Base-by-base conservation (phyloP, 2,329 filamentous ascomycete species). In the Penicillium sp. region DNA sequence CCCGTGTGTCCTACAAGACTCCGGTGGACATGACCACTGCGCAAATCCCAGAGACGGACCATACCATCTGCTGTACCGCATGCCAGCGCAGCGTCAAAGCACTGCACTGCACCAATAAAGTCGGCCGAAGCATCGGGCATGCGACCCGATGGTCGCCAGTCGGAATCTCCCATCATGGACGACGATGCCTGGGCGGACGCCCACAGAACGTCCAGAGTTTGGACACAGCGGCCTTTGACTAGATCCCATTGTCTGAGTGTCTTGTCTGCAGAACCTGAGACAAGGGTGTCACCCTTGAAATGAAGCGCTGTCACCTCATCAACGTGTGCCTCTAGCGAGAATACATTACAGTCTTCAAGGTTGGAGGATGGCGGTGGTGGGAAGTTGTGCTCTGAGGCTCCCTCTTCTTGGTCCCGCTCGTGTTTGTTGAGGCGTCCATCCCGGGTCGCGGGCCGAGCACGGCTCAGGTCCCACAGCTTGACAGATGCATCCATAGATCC, bases 131-230 rank as follows among this genome's bases (percentile, higher is more conserved):
- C 81, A 59, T 88, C 84, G 5, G 86, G 79, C 17, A 87, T 73
- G 50, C 90, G 86, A 51, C 79, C 77, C 8, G 78, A 82, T 51
- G 89, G 88, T 61, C 90, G 84, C 93, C 93, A 97, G 59, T 80
- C 79, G n/a, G 50, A 62, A 47, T 81, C 82, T 2, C 84, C 82
- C 50, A 82, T 83, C 55, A 90, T 82, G 6, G 85, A 87, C 40
- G 87, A 86, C 10, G 87, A 90, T 13, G 91, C 91, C 77, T 97
- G 93, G 2, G 94, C 93, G 5, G 94, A 93, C 10, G 94, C 94
- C 94, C 94, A 99, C 73, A 99, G 89, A 7, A 99, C 93, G 75
- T 99, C 94, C 49, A 99, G 81, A 3, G 94, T 99, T 77, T 99
- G 94, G 54, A 99, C 90, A 74, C 94, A 97, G 49, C 94, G 89